phyloP scores from a whole-genome alignment of 2,329 filamentous ascomycete species.

The Microdochium paspali region DNA sequence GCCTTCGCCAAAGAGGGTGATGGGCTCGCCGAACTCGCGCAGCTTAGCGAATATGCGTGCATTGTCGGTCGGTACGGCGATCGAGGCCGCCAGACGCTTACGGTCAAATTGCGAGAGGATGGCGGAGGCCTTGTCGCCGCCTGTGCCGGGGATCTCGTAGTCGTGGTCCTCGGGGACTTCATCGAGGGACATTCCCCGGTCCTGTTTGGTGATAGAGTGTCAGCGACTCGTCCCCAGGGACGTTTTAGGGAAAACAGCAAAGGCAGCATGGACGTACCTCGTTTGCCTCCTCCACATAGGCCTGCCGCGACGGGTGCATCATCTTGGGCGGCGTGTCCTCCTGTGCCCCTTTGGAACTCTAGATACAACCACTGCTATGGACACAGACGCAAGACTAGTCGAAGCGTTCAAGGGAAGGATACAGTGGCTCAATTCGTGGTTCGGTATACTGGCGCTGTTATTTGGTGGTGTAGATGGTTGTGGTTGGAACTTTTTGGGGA shows the following conservation, averaged over 20 bases:
- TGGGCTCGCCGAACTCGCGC: constrained; percentile 81
- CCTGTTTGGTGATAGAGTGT: constrained; percentile 6
- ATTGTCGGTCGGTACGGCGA: constrained; percentile 92
- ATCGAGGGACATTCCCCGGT: constrained; percentile 19
- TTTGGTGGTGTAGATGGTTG: too few relatives aligned
- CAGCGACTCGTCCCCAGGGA: constrained; percentile 11
- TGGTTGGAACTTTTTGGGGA: too few relatives aligned
- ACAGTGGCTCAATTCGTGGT: too few relatives aligned
- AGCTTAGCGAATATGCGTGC: constrained; percentile 71
- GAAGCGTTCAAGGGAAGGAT: too few relatives aligned
- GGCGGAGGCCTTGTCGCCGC: constrained; percentile 70
- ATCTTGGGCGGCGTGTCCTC: constrained; percentile 25
- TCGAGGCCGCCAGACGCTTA: constrained; percentile 78
- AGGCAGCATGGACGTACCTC: constrained; percentile 42
- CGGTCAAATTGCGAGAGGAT: constrained; percentile 84
- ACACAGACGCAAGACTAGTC: too few relatives aligned
- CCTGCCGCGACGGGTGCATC: constrained; percentile 84
- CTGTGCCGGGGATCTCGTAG: constrained; percentile 64
- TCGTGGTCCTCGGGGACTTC: constrained; percentile 60
- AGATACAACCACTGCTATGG: neutral
- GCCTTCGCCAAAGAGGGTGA: constrained; percentile 90
- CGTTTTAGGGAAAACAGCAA: constrained; percentile 9
- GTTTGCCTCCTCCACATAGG: constrained; percentile 82
- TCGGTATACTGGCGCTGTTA: too few relatives aligned
- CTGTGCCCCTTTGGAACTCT: neutral